These are phyloP conservation scores for Pythium guiyangense DNA, from an alignment of 352 stramenopile genomes.

Conservation along the genomic window DNA sequence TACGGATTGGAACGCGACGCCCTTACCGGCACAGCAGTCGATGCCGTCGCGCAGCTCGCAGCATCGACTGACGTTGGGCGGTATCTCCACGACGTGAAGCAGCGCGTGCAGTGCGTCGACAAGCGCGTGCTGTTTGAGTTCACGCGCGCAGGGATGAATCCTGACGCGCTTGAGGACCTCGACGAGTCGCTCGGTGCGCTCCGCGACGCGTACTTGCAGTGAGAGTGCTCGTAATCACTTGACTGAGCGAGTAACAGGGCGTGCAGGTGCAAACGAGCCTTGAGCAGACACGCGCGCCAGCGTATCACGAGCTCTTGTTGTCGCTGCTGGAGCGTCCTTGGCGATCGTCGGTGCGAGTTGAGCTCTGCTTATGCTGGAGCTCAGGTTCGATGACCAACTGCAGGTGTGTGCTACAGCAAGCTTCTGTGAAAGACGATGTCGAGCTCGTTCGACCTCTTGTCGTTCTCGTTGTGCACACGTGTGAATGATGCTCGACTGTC, in stretches of 20 bases:
- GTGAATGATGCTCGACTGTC: no score
- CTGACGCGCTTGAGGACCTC: constrained; percentile 60
- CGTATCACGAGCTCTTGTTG: no score
- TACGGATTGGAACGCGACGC: constrained; percentile 1
- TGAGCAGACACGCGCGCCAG: no score
- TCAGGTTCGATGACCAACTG: no score
- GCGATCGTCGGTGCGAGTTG: no score
- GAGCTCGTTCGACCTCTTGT: no score
- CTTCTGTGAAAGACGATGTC: no score
- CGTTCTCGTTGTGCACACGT: no score
- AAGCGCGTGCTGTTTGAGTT: constrained; percentile 74
- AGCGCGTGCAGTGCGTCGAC: constrained; percentile 31
- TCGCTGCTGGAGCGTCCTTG: no score
- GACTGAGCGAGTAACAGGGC: background rate
- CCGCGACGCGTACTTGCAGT: constrained; percentile 40
- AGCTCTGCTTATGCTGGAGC: no score
- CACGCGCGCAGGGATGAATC: constrained; percentile 63
- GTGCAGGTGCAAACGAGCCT: no score
- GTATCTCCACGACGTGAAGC: constrained; percentile 41
- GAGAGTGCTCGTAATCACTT: background rate
- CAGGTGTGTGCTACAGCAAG: no score
- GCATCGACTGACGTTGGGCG: constrained; percentile 32
- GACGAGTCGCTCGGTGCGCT: constrained; percentile 34
- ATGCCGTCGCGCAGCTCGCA: constrained; percentile 43
- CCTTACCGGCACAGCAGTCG: constrained; percentile 21